Evolutionary conservation across 805 yeast species (phyloP), one percentile per base, ranked within the genome.

Genomic region (Maudiozyma pseudohumilis): DNA sequence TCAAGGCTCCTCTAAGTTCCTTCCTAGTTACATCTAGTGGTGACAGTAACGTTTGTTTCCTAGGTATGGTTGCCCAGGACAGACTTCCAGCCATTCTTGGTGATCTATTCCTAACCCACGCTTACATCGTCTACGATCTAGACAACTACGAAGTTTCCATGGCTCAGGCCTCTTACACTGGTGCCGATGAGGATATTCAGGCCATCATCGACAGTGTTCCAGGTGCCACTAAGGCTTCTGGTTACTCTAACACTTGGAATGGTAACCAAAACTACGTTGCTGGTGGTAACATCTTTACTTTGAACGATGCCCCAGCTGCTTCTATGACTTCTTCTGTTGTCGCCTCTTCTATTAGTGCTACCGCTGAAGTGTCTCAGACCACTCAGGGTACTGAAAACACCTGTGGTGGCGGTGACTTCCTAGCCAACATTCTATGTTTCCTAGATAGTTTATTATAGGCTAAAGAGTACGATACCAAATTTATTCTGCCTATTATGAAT

Each of bases 61-160:
- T 74, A 28, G 75, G 71, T n/a, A 41, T 72, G 2, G 30, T 48
- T 15, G 53, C 50, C 4, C 44, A 41, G 29, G 46, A 60, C 26
- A 42, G 51, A 6, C 37, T 39, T 25, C 29, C 39, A 9, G 51
- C 66, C 7, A 61, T 74, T 33, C 58, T 77, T 29, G 84, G 83
- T 34, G 81, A 75, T 52, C 64, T 68, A 43, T 67, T 77, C 47
- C 60, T 77, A 44, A 63, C 76, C 36, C 66, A 72, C 40, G 77
- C 79, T 2, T 80, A 78, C 54, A 66, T 75, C 20, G 84, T 77
- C 12, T 77, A 70, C 55, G 80, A 81, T 55, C 59, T 77, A 36
- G 83, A 75, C 23, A 70, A 70, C 49, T 59, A 58, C 33, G 66
- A 72, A 48, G 62, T 80, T 27, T 74, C 82, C 3, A 46, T 80